Evolutionary conservation across 805 yeast genomes (phyloP), one percentile per base, ranked within the genome.

Genomic region (Torulaspora maleeae): DNA sequence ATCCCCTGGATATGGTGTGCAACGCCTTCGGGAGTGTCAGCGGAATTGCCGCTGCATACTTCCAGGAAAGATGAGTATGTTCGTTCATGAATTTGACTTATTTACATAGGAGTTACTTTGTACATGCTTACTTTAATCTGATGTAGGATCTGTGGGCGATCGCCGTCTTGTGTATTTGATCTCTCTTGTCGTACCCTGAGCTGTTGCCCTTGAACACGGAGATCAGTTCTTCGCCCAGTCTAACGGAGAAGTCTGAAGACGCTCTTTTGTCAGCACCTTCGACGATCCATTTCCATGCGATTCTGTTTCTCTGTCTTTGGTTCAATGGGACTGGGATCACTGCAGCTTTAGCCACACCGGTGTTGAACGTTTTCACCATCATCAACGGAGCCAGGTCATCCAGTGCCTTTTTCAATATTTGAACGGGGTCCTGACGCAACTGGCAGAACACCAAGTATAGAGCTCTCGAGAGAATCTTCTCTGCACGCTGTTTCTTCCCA

Each of bases 201-300:
- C 91, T 79, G 59, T 79, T 81, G 42, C 96, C 96, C 56, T 78
- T 79, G 56, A 72, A 74, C 25, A 93, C 93, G 42, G 83, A 73
- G 30, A 87, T 63, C 48, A 93, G 78, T 68, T 93, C 98, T 68
- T 93, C 98, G 30, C 90, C 89, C 37, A 93, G 73, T 59, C 98
- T 78, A 32, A 93, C 97, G 1, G 95, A 73, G 58, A 85, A 85
- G 58, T 86, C 93, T 47, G 80, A 78, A 13, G 90, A 81, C 38
- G 80, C 82, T 64, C 95, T 82, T 59, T 84, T 82, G 48, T 80
- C 76, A 33, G 95, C 78, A 16, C 95, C 88, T 49, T 87, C 96
- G 44, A 89, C 67, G 40, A 93, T 83, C 98, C 98, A 93, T 53
- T 73, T 68, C 74, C 95, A 86, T 2, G 98, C 96, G 59, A 78